Percentiles rank a stretch among this genome's conserved stretches.
phyloP scores from a whole-genome alignment of 2,329 filamentous ascomycete species.

The Ophiocordyceps unilateralis region DNA sequence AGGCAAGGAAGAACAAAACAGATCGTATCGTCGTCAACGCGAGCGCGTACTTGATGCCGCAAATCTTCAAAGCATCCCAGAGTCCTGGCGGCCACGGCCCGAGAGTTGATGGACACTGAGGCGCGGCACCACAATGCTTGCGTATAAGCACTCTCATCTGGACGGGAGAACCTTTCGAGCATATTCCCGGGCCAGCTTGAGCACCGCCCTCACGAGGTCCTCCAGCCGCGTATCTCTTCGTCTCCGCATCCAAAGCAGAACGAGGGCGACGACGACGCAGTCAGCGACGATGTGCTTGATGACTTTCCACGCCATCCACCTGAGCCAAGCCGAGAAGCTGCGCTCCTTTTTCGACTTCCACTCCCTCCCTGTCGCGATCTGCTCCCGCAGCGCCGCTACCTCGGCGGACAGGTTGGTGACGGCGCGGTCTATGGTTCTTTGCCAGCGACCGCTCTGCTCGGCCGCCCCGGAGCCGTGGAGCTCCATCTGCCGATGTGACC shows the following conservation, averaged over 20 bases:
- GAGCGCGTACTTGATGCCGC: no score
- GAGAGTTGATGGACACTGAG: no score
- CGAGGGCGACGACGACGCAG: conserved; percentile 42
- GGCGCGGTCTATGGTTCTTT: conserved; percentile 65
- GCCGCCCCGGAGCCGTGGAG: conserved; percentile 27
- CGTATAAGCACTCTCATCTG: conserved; percentile 20
- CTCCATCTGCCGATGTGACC: conserved; percentile 30
- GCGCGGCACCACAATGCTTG: background rate
- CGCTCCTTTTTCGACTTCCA: conserved; percentile 49
- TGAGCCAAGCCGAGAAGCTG: conserved; percentile 50
- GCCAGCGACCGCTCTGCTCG: conserved; percentile 44
- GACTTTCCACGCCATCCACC: conserved; percentile 51
- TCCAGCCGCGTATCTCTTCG: conserved; percentile 56
- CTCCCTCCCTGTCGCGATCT: conserved; percentile 62
- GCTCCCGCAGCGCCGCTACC: conserved; percentile 79
- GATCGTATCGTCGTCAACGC: no score
- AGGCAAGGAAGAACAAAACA: background rate
- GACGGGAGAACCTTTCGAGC: conserved; percentile 39
- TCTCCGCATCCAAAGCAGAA: conserved; percentile 56
- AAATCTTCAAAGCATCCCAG: no score
- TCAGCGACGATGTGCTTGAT: conserved; percentile 63
- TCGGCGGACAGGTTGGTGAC: conserved; percentile 83
- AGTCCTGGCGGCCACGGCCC: background rate
- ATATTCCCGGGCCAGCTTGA: conserved; percentile 41
- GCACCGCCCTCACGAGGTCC: conserved; percentile 50